These are phyloP conservation scores for Clausena lansium DNA, from an alignment of 345 rosid species.

Conservation along the genomic window DNA sequence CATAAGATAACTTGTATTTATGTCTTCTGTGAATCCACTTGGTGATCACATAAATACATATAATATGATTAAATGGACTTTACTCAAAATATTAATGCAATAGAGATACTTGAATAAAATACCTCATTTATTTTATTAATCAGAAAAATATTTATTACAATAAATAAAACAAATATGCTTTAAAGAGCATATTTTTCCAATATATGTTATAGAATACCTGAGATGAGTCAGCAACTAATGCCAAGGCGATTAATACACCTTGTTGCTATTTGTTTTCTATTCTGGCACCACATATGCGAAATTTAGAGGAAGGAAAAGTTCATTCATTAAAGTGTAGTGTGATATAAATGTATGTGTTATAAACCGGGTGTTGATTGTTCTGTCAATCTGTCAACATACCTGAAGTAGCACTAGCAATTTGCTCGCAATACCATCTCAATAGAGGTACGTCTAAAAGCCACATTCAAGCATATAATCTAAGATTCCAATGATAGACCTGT, in stretches of 20 bases:
- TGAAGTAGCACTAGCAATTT: slow-evolving; percentile 88
- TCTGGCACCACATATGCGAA: slow-evolving; percentile 38
- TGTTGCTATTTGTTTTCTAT: slow-evolving; percentile 99
- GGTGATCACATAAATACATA: too few relatives aligned
- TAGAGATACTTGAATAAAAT: too few relatives aligned
- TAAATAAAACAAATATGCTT: too few relatives aligned
- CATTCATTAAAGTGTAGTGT: not conserved
- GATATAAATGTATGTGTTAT: not conserved
- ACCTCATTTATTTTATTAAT: too few relatives aligned
- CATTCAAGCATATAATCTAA: not conserved
- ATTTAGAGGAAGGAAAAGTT: slow-evolving; percentile 4
- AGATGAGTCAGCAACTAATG: too few relatives aligned
- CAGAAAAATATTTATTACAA: too few relatives aligned
- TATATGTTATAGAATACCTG: too few relatives aligned
- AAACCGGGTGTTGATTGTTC: not conserved
- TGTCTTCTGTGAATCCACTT: too few relatives aligned
- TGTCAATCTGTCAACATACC: slow-evolving; percentile 52
- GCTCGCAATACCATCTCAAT: slow-evolving; percentile 77
- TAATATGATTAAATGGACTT: too few relatives aligned
- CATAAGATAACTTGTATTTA: too few relatives aligned
- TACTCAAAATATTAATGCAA: too few relatives aligned
- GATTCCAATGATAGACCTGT: not conserved
- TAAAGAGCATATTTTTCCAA: too few relatives aligned
- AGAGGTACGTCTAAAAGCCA: not conserved
- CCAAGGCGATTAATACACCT: slow-evolving; percentile 46